Conservation (phyloP, 306 rosid genomes). For the Quercus parvula region DNA sequence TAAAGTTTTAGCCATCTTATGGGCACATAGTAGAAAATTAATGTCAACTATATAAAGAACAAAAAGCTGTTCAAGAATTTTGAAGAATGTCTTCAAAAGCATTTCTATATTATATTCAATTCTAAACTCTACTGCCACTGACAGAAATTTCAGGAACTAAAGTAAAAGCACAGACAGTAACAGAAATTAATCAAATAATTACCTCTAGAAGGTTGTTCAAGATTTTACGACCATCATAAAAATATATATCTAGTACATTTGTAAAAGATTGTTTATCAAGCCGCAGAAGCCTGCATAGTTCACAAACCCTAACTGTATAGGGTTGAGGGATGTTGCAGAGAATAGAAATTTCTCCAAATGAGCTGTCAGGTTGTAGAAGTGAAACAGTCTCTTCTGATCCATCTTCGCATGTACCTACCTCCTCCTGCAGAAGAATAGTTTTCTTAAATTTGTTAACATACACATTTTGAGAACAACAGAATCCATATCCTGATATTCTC, state of each 20-base stretch:
- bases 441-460: conserved; percentile 4
- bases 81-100: neutral
- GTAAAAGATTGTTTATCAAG: conserved; percentile 90
- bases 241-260: conserved; percentile 80
- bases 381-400: conserved; percentile 72
- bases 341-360: conserved; percentile 87
- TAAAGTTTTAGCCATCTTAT: neutral
- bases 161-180: neutral
- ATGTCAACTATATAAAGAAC: neutral
- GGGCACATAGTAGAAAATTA: neutral
- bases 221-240: conserved; percentile 84
- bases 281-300: conserved; percentile 81
- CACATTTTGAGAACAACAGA: neutral
- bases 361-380: conserved; percentile 48
- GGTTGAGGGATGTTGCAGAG: conserved; percentile 97
- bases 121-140: neutral
- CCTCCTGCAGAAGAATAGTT: conserved; percentile 61
- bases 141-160: neutral
- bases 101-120: conserved; percentile 10
- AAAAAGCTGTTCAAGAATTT: neutral
- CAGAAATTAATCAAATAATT: conserved; percentile 4
- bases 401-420: conserved; percentile 62
- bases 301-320: conserved; percentile 83
- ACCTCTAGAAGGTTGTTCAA: conserved; percentile 95
- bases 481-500: neutral